Evolutionary conservation across 805 yeast species (phyloP), one percentile per base, ranked within the genome.

Genomic region (Citeromyces nyonsensis): DNA sequence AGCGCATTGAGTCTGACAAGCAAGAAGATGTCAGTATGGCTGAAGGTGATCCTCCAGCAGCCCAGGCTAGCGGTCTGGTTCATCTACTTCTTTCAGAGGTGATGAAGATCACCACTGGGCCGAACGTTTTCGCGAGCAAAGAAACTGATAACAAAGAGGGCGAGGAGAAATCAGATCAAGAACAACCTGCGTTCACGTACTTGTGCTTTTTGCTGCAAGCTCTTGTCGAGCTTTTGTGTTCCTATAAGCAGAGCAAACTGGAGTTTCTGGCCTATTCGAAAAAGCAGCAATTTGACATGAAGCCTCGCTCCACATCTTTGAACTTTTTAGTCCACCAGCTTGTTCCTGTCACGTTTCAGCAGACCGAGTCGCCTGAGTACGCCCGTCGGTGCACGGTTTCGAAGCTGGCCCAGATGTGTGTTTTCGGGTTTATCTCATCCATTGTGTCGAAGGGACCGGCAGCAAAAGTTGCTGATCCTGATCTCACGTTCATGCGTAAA

Each of bases 231-330:
- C 53, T 84, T 6, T 51, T 86, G 6, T 69, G 75, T 2, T 80
- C 95, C 2, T 86, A 85, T 48, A 78, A 75, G 38, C 76, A 74
- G 38, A 70, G 85, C 32, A 86, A 86, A 48, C 63, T 80, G 32
- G 95, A 85, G 43, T 79, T 86, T 44, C 55, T 85, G 35, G 74
- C 88, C 0, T 86, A 70, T 42, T 73, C 88, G 2, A 77, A 74
- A 58, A 73, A 74, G 47, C 33, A 48, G 37, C 32, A 36, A 3
- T 68, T 57, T 10, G 45, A 55, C 3, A 55, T 63, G 10, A 82
- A 75, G 44, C 93, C 94, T 2, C 63, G 88, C 20, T 62, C 83
- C 0, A 78, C 93, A 0, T 75, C 88, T 1, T 51, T 86, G 38
- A 82, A 84, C 47, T 71, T 81, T 41, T 64, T 85, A 37, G 51